These are phyloP conservation scores for Tylopilus balloui DNA, from an alignment of 768 basidiomycete species.

Conservation along the genomic window DNA sequence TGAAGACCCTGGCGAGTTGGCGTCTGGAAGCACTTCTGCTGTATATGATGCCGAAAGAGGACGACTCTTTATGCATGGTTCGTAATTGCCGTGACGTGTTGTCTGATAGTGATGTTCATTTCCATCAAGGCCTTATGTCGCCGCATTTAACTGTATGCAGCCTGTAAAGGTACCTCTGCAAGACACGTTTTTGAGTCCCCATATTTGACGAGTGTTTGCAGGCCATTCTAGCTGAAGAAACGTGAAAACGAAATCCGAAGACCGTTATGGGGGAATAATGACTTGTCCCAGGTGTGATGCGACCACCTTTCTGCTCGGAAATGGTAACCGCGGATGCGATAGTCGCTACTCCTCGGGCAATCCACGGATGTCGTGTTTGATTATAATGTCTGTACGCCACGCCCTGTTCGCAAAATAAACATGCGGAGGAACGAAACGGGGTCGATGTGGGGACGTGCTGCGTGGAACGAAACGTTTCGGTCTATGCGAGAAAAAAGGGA, in stretches of 20 bases:
- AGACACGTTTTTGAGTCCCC: constrained; percentile 1
- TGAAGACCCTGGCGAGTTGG: constrained; percentile 59
- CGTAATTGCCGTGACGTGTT: constrained; percentile 13
- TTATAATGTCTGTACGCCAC: background rate
- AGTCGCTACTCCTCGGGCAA: background rate
- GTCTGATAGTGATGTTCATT: constrained; percentile 5
- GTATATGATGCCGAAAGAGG: constrained; percentile 50
- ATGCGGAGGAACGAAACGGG: background rate
- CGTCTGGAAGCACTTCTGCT: constrained; percentile 53
- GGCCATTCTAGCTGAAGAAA: background rate
- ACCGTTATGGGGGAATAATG: background rate
- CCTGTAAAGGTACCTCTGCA: constrained; percentile 13
- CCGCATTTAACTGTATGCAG: constrained; percentile 34
- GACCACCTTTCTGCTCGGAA: too few relatives aligned
- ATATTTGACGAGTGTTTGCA: background rate
- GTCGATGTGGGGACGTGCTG: too few relatives aligned
- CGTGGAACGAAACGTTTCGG: background rate
- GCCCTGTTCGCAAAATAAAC: background rate
- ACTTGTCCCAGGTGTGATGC: too few relatives aligned
- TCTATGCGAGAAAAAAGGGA: too few relatives aligned
- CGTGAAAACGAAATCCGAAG: background rate
- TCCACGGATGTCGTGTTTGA: constrained; percentile 3
- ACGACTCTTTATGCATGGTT: constrained; percentile 58
- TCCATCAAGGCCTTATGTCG: constrained; percentile 28
- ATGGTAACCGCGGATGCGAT: background rate